These are phyloP conservation scores for Curvularia hawaiiensis DNA, from an alignment of 2,329 filamentous ascomycete species.

Conservation along the genomic window DNA sequence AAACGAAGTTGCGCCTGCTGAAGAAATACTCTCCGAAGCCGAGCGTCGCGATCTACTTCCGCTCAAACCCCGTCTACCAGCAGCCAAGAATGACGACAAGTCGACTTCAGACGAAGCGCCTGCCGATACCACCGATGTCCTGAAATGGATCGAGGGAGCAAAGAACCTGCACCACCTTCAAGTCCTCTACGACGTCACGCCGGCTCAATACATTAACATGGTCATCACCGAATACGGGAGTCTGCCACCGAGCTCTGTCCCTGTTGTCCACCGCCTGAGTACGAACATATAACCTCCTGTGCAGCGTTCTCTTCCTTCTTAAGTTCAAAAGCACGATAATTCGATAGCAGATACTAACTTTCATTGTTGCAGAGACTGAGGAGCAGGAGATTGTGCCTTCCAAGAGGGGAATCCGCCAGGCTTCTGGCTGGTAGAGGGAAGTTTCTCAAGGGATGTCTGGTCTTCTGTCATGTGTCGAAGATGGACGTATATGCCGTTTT, in stretches of 20 bases:
- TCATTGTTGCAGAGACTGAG: slow-evolving; percentile 16
- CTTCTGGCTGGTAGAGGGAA: slow-evolving; percentile 11
- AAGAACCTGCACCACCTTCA: slow-evolving; percentile 65
- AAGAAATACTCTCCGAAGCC: slow-evolving; percentile 60
- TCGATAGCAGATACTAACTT: slow-evolving; percentile 13
- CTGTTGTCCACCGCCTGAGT: slow-evolving; percentile 68
- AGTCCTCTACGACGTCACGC: slow-evolving; percentile 91
- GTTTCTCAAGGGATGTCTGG: background rate
- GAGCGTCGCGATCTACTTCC: slow-evolving; percentile 41
- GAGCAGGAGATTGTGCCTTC: slow-evolving; percentile 16
- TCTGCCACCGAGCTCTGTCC: slow-evolving; percentile 83
- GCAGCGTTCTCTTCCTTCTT: slow-evolving; percentile 20
- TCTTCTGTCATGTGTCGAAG: background rate
- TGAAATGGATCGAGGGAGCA: slow-evolving; percentile 46
- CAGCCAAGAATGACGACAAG: slow-evolving; percentile 35
- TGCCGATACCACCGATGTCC: slow-evolving; percentile 36
- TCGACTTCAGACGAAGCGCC: slow-evolving; percentile 22
- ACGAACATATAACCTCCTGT: slow-evolving; percentile 39
- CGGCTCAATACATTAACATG: slow-evolving; percentile 82
- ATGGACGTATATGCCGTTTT: background rate
- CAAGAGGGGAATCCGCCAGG: slow-evolving; percentile 14
- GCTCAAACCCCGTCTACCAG: slow-evolving; percentile 34
- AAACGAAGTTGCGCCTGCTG: slow-evolving; percentile 86
- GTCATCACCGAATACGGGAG: slow-evolving; percentile 91
- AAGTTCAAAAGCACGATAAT: slow-evolving; percentile 2